Evolutionary conservation across 2,329 filamentous ascomycete species (phyloP).

Genomic region (Apiospora pterosperma): DNA sequence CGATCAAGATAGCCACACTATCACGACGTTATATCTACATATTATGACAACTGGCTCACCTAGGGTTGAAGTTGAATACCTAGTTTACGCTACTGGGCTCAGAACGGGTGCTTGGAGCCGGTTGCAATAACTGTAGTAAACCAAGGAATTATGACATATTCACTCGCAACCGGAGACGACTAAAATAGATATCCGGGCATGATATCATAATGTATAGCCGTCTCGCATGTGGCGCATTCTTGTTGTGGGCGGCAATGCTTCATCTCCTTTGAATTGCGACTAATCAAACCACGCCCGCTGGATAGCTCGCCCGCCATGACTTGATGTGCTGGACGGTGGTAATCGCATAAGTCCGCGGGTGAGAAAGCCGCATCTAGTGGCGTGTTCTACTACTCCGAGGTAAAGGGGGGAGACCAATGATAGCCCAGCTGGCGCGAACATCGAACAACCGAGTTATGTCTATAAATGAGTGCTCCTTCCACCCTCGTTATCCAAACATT

Average conservation of each 20-base stretch:
- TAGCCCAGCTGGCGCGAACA: neutral
- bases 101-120: neutral
- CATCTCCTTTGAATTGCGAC: neutral
- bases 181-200: neutral
- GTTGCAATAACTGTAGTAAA: neutral
- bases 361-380: neutral
- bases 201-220: neutral
- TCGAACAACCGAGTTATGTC: neutral
- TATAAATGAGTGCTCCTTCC: neutral
- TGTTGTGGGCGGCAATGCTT: neutral
- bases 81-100: neutral
- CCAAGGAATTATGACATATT: neutral
- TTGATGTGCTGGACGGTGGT: neutral
- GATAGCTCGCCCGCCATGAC: neutral
- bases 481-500: neutral
- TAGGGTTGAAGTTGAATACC: no score
- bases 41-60: no score
- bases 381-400: neutral
- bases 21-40: accelerated
- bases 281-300: neutral
- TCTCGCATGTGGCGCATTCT: no score
- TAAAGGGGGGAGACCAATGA: neutral
- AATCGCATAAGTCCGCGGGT: neutral
- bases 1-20: neutral
- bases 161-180: neutral